These are phyloP conservation scores for Eucalyptus camaldulensis DNA, from an alignment of 345 rosid genomes.

Conservation along the genomic window DNA sequence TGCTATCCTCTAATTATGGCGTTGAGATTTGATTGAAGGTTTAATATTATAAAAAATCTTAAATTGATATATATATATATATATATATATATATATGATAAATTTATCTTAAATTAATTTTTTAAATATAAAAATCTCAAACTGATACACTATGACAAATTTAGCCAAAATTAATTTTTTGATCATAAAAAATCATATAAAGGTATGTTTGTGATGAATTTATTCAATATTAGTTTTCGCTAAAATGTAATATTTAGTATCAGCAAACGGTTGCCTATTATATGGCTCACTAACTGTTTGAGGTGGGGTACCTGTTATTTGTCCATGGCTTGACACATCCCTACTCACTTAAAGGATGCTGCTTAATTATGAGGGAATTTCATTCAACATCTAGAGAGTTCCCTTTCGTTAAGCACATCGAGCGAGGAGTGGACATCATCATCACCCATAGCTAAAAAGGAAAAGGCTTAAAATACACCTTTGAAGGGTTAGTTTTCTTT, in stretches of 20 bases:
- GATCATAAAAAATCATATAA: too few relatives aligned
- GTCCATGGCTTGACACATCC: not conserved
- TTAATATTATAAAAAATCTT: too few relatives aligned
- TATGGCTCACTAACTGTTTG: not conserved
- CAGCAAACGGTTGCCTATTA: accelerated
- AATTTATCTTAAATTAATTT: too few relatives aligned
- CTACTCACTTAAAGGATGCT: not conserved
- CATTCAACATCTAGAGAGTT: not conserved
- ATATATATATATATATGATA: too few relatives aligned
- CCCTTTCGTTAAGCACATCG: not conserved
- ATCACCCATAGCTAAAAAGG: too few relatives aligned
- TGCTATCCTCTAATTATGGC: not conserved
- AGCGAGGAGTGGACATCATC: not conserved
- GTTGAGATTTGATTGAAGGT: not conserved
- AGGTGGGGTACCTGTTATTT: not conserved
- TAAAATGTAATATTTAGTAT: too few relatives aligned
- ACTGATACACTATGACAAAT: too few relatives aligned
- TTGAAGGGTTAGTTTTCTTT: too few relatives aligned
- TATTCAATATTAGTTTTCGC: accelerated
- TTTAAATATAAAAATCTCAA: too few relatives aligned
- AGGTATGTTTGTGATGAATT: accelerated
- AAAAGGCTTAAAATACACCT: too few relatives aligned
- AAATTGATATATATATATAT: too few relatives aligned
- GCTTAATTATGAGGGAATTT: not conserved
- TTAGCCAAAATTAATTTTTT: too few relatives aligned